These are phyloP conservation scores for Funneliformis geosporum DNA, from an alignment of 192 early-diverging fungal species.

Conservation along the genomic window DNA sequence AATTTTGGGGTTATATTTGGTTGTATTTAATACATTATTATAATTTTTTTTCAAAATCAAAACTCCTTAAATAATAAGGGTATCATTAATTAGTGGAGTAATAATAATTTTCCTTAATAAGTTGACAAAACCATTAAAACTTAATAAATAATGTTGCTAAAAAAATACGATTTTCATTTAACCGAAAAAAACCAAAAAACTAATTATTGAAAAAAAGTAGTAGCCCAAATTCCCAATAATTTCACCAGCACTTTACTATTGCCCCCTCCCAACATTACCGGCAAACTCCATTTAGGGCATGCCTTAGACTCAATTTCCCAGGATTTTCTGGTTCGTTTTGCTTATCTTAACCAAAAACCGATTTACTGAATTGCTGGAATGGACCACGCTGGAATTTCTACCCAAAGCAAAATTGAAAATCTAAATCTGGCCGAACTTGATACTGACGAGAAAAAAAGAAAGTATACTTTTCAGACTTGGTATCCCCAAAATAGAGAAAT, in stretches of 20 bases:
- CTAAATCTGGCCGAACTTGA: neutral
- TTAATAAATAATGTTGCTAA: too few relatives aligned
- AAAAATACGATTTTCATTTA: conserved; percentile 28
- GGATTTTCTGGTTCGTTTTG: conserved; percentile 19
- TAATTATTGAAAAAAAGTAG: conserved; percentile 14
- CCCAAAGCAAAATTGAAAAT: conserved; percentile 14
- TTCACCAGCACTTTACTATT: conserved; percentile 1
- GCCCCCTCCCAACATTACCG: conserved; percentile 21
- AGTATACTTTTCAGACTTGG: neutral
- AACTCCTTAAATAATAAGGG: too few relatives aligned
- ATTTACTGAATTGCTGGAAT: conserved; percentile 19
- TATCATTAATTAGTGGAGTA: too few relatives aligned
- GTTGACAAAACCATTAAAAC: too few relatives aligned
- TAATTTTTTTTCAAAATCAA: too few relatives aligned
- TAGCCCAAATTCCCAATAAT: neutral
- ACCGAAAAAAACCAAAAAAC: conserved; percentile 9
- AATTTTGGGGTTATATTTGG: too few relatives aligned
- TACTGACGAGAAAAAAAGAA: conserved; percentile 7
- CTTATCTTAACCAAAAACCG: conserved; percentile 16
- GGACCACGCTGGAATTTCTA: conserved; percentile 16
- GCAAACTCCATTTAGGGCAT: conserved; percentile 23
- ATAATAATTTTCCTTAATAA: too few relatives aligned
- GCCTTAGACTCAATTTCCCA: neutral
- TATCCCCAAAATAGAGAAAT: conserved; percentile 8
- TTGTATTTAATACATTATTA: too few relatives aligned